Percentiles rank a stretch among this genome's conserved stretches.
These are phyloP conservation scores for Phytophthora vignae DNA, from an alignment of 352 stramenopile species.

Conservation along the genomic window DNA sequence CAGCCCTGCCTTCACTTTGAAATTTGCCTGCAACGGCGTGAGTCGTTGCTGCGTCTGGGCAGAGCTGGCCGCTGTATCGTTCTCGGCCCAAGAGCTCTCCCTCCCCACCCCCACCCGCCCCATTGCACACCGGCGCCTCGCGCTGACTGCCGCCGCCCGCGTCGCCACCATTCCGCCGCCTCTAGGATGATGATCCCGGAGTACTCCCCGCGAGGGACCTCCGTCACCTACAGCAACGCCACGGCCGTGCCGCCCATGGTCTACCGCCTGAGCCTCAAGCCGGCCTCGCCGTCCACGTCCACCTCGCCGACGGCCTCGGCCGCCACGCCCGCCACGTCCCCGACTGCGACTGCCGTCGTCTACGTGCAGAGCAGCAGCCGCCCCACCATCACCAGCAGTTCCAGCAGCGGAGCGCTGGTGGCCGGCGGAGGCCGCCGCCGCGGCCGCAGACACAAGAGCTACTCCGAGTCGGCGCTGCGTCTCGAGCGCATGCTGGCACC, in stretches of 20 bases:
- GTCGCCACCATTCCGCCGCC: conserved; percentile 31
- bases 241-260: conserved; percentile 38
- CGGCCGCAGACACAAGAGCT: conserved; percentile 65
- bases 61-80: conserved; percentile 40
- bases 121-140: neutral
- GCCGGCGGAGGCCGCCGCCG: conserved; percentile 22
- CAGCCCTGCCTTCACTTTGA: conserved; percentile 28
- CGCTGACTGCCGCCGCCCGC: neutral
- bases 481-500: conserved; percentile 56
- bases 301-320: conserved; percentile 15
- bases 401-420: conserved; percentile 34
- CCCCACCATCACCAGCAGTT: conserved; percentile 27
- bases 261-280: conserved; percentile 51
- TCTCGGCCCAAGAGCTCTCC: conserved; percentile 24
- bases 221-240: conserved; percentile 41
- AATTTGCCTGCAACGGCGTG: conserved; percentile 17
- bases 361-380: conserved; percentile 25
- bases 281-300: conserved; percentile 28
- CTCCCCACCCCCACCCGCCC: neutral
- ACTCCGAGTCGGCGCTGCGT: conserved; percentile 61
- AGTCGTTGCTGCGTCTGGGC: conserved; percentile 13
- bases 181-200: conserved; percentile 54
- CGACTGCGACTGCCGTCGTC: conserved; percentile 23
- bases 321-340: conserved; percentile 10
- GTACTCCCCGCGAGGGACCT: conserved; percentile 50